Evolutionary conservation across 768 basidiomycete species (phyloP).

Genomic region (Lactifluus piperatus): DNA sequence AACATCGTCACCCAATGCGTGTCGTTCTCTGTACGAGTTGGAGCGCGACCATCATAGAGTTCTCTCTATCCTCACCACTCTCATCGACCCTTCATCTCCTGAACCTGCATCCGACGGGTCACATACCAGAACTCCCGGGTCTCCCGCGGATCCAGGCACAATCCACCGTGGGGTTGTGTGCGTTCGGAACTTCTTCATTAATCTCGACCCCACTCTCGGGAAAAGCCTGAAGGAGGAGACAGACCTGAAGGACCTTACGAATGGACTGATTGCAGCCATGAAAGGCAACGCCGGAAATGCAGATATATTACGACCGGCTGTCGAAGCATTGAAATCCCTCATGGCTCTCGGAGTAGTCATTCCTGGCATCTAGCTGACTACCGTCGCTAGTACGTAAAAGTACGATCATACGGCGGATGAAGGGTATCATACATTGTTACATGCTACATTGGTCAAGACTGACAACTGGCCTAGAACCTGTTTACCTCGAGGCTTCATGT

Average conservation of each 20-base stretch:
- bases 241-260: conserved; percentile 42
- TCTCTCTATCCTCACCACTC: conserved; percentile 54
- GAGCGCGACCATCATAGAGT: conserved; percentile 57
- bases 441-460: not conserved
- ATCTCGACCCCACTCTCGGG: conserved; percentile 32
- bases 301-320: conserved; percentile 39
- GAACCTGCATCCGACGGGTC: conserved; percentile 30
- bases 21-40: conserved; percentile 50
- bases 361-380: not conserved
- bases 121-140: conserved; percentile 27
- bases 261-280: conserved; percentile 42
- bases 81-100: conserved; percentile 50
- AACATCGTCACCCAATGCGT: conserved; percentile 51
- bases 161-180: conserved; percentile 76
- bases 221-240: conserved; percentile 43
- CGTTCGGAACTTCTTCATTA: conserved; percentile 51
- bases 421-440: not conserved
- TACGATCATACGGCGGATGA: not conserved
- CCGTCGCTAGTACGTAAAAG: not conserved
- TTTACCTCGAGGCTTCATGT: not conserved
- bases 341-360: conserved; percentile 22
- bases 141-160: conserved; percentile 45
- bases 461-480: not conserved
- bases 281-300: conserved; percentile 34
- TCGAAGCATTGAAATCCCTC: conserved; percentile 41